Conservation (phyloP, 441 rosid species). For the Gossypium schwendimanii region DNA sequence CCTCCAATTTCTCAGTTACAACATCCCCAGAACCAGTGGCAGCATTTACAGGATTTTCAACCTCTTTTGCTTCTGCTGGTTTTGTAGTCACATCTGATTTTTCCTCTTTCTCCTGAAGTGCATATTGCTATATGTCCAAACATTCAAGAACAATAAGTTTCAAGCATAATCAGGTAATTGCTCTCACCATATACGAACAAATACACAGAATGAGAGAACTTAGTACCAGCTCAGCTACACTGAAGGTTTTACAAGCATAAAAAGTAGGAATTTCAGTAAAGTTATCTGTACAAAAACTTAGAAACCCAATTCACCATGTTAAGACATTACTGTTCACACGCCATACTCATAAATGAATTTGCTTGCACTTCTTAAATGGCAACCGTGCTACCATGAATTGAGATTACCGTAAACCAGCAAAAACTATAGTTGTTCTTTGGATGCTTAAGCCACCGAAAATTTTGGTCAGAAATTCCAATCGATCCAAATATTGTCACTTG, state of each 20-base stretch:
- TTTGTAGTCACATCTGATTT: slow-evolving; percentile 35
- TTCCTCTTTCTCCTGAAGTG: slow-evolving; percentile 59
- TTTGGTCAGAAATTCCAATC: not conserved
- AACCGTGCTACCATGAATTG: not conserved
- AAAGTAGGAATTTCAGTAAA: not conserved
- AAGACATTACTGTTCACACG: not conserved
- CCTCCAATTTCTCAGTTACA: slow-evolving; percentile 31
- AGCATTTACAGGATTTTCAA: slow-evolving; percentile 33
- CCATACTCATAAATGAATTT: not conserved
- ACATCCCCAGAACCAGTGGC: slow-evolving; percentile 37
- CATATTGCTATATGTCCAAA: slow-evolving; percentile 51
- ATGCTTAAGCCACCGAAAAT: not conserved
- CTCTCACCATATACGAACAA: not conserved
- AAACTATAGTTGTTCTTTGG: not conserved
- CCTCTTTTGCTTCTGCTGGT: slow-evolving; percentile 51
- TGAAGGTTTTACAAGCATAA: not conserved
- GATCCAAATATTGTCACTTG: not conserved
- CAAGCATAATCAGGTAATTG: not conserved
- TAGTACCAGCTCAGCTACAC: not conserved
- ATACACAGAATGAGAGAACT: not conserved
- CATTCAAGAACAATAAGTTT: not conserved
- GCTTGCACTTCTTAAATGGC: not conserved
- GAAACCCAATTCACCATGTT: not conserved
- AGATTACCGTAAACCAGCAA: not conserved
- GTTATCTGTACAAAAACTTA: not conserved